A percentile compares a stretch with the other conserved stretches of the same genome.
Evolutionary conservation across 129 eudicot genomes (phyloP).

Genomic region (Logfia minima): DNA sequence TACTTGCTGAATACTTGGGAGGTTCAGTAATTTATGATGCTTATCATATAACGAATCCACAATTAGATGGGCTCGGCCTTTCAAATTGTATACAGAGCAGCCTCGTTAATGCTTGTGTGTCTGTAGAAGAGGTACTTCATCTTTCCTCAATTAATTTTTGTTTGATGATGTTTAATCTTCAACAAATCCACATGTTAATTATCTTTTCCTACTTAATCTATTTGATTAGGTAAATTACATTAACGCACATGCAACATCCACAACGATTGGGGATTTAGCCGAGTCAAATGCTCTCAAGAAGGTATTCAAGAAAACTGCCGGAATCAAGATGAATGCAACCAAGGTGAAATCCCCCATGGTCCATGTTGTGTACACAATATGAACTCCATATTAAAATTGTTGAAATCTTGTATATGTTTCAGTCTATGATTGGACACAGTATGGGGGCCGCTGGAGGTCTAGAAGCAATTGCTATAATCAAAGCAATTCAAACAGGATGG

Average conservation of each 20-base stretch:
- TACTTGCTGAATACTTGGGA: not conserved
- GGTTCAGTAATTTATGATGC: not conserved
- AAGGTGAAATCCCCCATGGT: not conserved
- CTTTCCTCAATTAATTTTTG: not conserved
- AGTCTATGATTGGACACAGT: not conserved
- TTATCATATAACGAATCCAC: not conserved
- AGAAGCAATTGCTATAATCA: not conserved
- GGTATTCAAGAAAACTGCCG: not conserved
- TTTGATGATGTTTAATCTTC: not conserved
- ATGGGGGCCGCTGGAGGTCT: not conserved
- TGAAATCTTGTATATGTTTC: not conserved
- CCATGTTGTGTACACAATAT: not conserved
- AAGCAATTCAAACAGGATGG: constrained; percentile 3
- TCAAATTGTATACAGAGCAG: not conserved
- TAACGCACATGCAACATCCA: not conserved
- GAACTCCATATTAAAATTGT: not conserved
- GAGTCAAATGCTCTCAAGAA: not conserved
- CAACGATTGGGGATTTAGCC: not conserved
- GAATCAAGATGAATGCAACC: not conserved
- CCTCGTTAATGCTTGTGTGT: not conserved
- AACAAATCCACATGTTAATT: not conserved
- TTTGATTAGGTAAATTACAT: not conserved
- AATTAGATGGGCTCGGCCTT: not conserved
- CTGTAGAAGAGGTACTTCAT: not conserved
- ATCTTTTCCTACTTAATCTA: not conserved